phyloP scores from a whole-genome alignment of 208 protist genomes.

The Leptomonas pyrrhocoris region DNA sequence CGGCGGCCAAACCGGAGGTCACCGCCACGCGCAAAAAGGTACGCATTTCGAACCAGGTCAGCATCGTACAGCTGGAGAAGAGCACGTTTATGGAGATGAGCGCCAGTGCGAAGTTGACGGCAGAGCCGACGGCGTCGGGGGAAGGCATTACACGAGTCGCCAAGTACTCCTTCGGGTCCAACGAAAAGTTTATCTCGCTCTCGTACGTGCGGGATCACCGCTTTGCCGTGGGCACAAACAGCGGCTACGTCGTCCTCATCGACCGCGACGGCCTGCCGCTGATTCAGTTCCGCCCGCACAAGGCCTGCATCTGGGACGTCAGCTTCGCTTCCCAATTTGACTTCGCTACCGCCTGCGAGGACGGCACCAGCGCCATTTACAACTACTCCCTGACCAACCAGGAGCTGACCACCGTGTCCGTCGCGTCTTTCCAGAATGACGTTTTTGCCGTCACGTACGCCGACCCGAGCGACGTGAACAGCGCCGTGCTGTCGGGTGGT shows the following conservation, averaged over 20 bases:
- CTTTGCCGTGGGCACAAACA: constrained; percentile 88
- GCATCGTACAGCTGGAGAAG: constrained; percentile 87
- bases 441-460: constrained; percentile 89
- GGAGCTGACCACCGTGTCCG: constrained; percentile 78
- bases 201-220: constrained; percentile 78
- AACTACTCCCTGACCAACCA: constrained; percentile 85
- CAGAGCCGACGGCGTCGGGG: constrained; percentile 51
- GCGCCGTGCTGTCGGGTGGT: constrained; percentile 83
- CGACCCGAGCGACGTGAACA: constrained; percentile 66
- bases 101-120: constrained; percentile 56
- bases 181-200: constrained; percentile 91
- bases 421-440: constrained; percentile 88
- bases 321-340: constrained; percentile 83
- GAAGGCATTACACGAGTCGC: constrained; percentile 79
- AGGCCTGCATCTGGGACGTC: constrained; percentile 90
- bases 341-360: constrained; percentile 88
- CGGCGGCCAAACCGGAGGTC: constrained; percentile 54
- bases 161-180: constrained; percentile 84
- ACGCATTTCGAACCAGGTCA: constrained; percentile 86
- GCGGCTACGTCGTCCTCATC: constrained; percentile 88
- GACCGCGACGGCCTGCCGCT: constrained; percentile 83
- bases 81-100: constrained; percentile 90
- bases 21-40: constrained; percentile 62
- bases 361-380: constrained; percentile 87
- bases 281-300: constrained; percentile 90